These are phyloP conservation scores for Salix koriyanagi DNA, from an alignment of 345 rosid species.

Conservation along the genomic window DNA sequence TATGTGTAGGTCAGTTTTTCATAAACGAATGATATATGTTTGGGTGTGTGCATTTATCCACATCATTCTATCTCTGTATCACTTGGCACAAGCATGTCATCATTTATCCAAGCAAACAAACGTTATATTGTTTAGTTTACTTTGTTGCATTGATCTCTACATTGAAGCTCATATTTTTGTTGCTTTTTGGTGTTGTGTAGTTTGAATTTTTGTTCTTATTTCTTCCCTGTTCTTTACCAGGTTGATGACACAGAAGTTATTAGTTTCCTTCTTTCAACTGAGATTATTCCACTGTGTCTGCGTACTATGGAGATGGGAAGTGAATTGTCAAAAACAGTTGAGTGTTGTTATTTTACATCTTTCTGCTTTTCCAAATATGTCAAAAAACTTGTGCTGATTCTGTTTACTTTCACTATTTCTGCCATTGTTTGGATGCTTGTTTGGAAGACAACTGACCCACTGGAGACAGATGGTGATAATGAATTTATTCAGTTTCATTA, in stretches of 20 bases:
- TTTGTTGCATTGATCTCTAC: background rate
- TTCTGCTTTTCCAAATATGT: background rate
- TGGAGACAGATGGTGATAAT: background rate
- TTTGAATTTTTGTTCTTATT: background rate
- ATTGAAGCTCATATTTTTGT: background rate
- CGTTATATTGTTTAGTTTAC: background rate
- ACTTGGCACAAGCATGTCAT: background rate
- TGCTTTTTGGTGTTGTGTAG: background rate
- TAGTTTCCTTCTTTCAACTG: slow-evolving; percentile 93
- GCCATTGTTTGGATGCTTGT: background rate
- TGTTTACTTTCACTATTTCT: background rate
- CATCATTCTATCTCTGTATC: background rate
- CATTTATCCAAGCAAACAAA: background rate
- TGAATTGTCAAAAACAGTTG: slow-evolving; percentile 93
- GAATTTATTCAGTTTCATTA: background rate
- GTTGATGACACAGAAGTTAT: slow-evolving; percentile 97
- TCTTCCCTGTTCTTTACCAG: slow-evolving; percentile 31
- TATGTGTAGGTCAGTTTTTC: background rate
- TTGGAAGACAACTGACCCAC: too few relatives aligned
- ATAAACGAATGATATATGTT: background rate
- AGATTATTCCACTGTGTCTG: slow-evolving; percentile 86
- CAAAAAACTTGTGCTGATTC: background rate
- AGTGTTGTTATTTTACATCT: slow-evolving; percentile 26
- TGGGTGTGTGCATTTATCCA: background rate
- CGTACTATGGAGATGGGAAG: slow-evolving; percentile 99